Conservation (phyloP, 225 moss, liverwort and hornwort species). For the Neckera pumila region DNA sequence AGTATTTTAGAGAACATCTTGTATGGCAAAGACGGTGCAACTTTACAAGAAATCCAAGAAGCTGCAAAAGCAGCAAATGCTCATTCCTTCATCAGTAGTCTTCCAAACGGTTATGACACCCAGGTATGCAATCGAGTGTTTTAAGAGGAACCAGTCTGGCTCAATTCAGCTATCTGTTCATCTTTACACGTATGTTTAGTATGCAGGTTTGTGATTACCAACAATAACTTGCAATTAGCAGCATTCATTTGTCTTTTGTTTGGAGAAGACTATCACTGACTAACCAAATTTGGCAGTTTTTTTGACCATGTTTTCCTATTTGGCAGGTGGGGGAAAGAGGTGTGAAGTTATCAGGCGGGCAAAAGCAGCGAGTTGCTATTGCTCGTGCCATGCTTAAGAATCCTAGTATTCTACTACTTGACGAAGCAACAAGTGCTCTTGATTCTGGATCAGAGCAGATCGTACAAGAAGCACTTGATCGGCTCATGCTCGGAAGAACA, state of each 20-base stretch:
- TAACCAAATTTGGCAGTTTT: not conserved
- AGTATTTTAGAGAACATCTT: slow-evolving; percentile 72
- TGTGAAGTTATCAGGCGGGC: slow-evolving; percentile 61
- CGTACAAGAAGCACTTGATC: slow-evolving; percentile 56
- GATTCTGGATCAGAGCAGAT: slow-evolving; percentile 61
- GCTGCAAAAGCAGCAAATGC: slow-evolving; percentile 72
- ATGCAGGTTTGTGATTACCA: not conserved
- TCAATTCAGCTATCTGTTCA: not conserved
- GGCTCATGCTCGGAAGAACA: slow-evolving; percentile 62
- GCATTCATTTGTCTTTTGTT: not conserved
- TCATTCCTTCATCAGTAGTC: slow-evolving; percentile 68
- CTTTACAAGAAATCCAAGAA: slow-evolving; percentile 52
- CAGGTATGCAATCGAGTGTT: slow-evolving; percentile 21
- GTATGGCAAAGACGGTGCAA: slow-evolving; percentile 61
- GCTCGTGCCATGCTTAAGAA: slow-evolving; percentile 80
- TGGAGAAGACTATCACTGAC: not conserved
- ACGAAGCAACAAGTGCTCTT: slow-evolving; percentile 77
- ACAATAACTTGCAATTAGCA: not conserved
- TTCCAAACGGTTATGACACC: slow-evolving; percentile 70
- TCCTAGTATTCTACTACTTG: slow-evolving; percentile 60
- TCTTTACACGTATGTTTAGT: not conserved
- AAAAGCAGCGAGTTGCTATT: slow-evolving; percentile 81
- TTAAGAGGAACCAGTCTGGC: not conserved
- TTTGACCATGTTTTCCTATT: not conserved
- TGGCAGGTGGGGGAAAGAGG: slow-evolving; percentile 72